These are phyloP conservation scores for Penicillium simplicissimum DNA, from an alignment of 495 filamentous ascomycete genomes.

Conservation along the genomic window DNA sequence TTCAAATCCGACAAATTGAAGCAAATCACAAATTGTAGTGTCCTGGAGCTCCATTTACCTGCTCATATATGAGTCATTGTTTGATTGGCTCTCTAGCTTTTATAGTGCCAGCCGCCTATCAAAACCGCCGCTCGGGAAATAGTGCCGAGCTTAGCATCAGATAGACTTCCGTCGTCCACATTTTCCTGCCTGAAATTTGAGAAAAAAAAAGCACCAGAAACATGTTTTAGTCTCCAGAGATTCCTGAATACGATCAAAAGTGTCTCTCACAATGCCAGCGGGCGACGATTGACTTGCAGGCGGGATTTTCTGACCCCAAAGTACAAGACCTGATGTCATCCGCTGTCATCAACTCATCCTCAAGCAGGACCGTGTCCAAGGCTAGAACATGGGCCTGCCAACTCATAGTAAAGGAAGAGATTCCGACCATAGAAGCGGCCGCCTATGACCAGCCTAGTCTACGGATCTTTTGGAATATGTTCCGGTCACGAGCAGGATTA, in stretches of 20 bases:
- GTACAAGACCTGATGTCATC: neutral
- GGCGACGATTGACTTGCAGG: neutral
- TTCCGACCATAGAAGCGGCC: neutral
- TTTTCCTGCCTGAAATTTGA: no score
- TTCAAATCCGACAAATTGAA: no score
- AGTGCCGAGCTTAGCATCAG: neutral
- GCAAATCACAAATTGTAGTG: no score
- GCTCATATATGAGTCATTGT: neutral
- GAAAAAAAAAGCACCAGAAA: no score
- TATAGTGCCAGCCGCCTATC: neutral
- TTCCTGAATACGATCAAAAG: no score
- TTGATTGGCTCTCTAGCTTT: neutral
- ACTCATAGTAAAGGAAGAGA: neutral
- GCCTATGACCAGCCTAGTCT: neutral
- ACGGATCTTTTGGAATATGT: neutral
- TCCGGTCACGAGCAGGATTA: neutral
- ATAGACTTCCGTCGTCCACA: neutral
- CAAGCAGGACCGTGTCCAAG: no score
- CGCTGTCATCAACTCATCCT: no score
- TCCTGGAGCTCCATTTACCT: neutral
- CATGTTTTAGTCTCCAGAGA: no score
- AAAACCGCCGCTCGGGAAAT: no score
- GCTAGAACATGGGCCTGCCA: neutral
- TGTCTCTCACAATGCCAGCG: no score
- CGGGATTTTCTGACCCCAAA: neutral